Evolutionary conservation across 345 rosid genomes (phyloP).

Genomic region (Citrus cavaleriei): DNA sequence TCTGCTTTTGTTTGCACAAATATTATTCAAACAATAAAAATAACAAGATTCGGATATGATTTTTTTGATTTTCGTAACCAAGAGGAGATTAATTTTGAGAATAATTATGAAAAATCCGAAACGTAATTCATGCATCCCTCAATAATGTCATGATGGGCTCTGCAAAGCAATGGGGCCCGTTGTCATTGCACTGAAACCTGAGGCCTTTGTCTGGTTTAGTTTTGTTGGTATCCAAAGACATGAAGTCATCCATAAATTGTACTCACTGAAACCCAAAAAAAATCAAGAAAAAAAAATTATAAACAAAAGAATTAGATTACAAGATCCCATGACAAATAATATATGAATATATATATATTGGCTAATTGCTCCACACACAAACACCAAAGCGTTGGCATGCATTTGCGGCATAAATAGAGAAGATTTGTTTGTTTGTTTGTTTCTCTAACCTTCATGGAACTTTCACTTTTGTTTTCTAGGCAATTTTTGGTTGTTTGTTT

Average conservation of each 20-base stretch:
- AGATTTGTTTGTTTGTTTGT: neutral
- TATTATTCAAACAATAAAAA: too few species aligned
- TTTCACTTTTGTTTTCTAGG: slow-evolving; percentile 38
- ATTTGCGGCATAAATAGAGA: slow-evolving; percentile 6
- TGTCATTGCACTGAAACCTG: slow-evolving; percentile 32
- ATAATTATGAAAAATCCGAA: neutral
- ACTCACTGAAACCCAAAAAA: neutral
- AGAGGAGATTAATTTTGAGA: neutral
- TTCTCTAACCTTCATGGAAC: slow-evolving; percentile 19
- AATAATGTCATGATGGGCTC: slow-evolving; percentile 21
- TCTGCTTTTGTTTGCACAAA: too few species aligned
- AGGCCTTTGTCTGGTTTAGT: slow-evolving; percentile 34
- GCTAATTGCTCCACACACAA: neutral
- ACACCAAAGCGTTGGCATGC: slow-evolving; percentile 1
- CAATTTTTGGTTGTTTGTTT: slow-evolving; percentile 9
- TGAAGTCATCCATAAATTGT: neutral
- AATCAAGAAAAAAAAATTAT: neutral
- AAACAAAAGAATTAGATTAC: slow-evolving; percentile 1
- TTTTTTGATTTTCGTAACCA: neutral
- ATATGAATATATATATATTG: neutral
- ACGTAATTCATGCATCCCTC: neutral
- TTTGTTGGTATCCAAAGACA: slow-evolving; percentile 28
- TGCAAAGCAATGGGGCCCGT: slow-evolving; percentile 17
- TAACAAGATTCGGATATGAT: neutral
- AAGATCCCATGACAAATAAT: slow-evolving; percentile 7